Evolutionary conservation across 75 land plant genomes (phyloP).

Genomic region (Pinus albicaulis): DNA sequence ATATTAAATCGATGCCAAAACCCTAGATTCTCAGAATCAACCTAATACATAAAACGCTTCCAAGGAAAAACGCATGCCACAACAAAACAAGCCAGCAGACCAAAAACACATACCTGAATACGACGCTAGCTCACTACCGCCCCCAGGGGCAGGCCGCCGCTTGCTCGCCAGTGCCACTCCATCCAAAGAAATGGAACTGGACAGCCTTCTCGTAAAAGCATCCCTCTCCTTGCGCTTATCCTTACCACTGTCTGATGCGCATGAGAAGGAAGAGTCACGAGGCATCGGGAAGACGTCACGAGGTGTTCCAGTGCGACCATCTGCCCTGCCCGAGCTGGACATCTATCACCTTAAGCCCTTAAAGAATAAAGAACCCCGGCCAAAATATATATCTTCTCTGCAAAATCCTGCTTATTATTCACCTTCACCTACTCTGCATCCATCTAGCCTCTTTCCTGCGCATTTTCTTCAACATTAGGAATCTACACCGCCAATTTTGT

Average conservation of each 20-base stretch:
- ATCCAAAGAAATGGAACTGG: slow-evolving; percentile 2
- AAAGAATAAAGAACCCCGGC: no score
- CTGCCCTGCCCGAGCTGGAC: slow-evolving; percentile 14
- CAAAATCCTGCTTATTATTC: no score
- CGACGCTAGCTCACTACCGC: not conserved
- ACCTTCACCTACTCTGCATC: no score
- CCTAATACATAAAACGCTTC: not conserved
- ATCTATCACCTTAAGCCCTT: slow-evolving; percentile 1
- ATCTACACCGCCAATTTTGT: no score
- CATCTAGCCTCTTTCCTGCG: no score
- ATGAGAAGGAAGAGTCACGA: slow-evolving; percentile 1
- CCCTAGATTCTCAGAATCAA: not conserved
- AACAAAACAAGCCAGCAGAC: not conserved
- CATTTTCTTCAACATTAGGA: no score
- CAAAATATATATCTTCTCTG: no score
- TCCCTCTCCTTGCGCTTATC: slow-evolving; percentile 8
- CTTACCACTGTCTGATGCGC: slow-evolving; percentile 1
- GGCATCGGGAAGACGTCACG: slow-evolving; percentile 11
- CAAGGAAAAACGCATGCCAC: not conserved
- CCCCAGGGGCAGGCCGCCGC: not conserved
- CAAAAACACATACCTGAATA: not conserved
- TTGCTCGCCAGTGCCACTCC: not conserved
- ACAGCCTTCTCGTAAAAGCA: slow-evolving; percentile 1
- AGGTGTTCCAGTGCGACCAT: slow-evolving; percentile 9
- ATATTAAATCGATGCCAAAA: not conserved